Evolutionary conservation across 78 protist species (phyloP), one percentile per base, ranked within the genome.

Genomic region (Creolimax fragrantissima): DNA sequence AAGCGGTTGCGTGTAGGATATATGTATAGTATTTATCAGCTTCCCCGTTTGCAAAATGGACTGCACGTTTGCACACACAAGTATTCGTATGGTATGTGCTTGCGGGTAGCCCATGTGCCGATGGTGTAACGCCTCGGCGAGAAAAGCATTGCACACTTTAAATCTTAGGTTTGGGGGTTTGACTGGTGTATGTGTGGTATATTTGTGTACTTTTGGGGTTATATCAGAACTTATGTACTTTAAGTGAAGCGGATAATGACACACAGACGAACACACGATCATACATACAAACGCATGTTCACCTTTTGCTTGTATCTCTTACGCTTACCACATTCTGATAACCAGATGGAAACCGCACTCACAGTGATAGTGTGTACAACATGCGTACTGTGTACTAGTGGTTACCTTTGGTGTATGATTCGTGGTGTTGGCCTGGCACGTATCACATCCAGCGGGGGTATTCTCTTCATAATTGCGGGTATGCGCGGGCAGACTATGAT

Each of bases 391-490:
- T 43, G 92, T 84, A 44, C 94, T 95, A 3, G 98, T 96, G 5
- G 89, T 97, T 88, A 95, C 92, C 91, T 96, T 84, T 44, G 98
- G 96, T 24, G 86, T 97, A 44, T 97, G 98, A 24, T 90, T 97
- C 43, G 96, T 97, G 11, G 97, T 97, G 3, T 84, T 97, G n/a
- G 97, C 98, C 32, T 96, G 98, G 44, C 84, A 58, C 39, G 24
- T 58, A 58, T 58, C 0, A 32, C 39, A 32, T 24, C 74, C 39
- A 17, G 24, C 24, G 74, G 24, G 24, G 39, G 74, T 24, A 58
- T 58, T 24, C 11, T 47, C 7, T 47, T 24, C 11, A 7, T 47
- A 47, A 24, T 24, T 47, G 11, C 11, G 11, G 7, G 11, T 47
- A 47, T 47, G 11, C 11, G 24, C 24, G 24, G 11, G 24, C 24